Evolutionary conservation across 441 rosid species (phyloP).

Genomic region (Pelargonium australe): DNA sequence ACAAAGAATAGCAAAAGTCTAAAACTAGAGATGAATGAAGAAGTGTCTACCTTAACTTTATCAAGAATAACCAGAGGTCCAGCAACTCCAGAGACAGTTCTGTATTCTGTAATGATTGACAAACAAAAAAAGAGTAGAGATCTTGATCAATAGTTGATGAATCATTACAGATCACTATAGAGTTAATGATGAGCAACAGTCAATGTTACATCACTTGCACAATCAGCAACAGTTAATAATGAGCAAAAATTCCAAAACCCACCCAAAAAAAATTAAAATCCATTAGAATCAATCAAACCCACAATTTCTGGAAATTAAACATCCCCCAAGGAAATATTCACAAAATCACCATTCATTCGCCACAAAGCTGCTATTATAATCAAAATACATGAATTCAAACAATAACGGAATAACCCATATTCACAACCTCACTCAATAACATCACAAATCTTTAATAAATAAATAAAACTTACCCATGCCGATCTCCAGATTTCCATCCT

Average conservation of each 20-base stretch:
- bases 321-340: not conserved
- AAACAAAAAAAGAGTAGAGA: not conserved
- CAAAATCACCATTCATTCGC: not conserved
- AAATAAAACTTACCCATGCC: constrained; percentile 2
- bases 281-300: not conserved
- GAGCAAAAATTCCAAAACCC: not conserved
- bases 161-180: not conserved
- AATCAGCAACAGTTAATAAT: not conserved
- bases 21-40: not conserved
- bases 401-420: not conserved
- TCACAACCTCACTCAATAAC: not conserved
- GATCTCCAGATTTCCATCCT: constrained; percentile 8
- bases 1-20: not conserved
- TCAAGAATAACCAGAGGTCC: not conserved
- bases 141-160: not conserved
- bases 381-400: not conserved
- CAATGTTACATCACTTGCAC: not conserved
- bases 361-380: not conserved
- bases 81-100: constrained; percentile 3
- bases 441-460: not conserved
- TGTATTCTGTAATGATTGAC: not conserved
- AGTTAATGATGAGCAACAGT: not conserved
- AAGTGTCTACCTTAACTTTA: not conserved
- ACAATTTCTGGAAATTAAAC: not conserved
- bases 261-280: not conserved